These are phyloP conservation scores for Pseudovirgaria hyperparasitica DNA, from an alignment of 2,329 filamentous ascomycete species.

Conservation along the genomic window DNA sequence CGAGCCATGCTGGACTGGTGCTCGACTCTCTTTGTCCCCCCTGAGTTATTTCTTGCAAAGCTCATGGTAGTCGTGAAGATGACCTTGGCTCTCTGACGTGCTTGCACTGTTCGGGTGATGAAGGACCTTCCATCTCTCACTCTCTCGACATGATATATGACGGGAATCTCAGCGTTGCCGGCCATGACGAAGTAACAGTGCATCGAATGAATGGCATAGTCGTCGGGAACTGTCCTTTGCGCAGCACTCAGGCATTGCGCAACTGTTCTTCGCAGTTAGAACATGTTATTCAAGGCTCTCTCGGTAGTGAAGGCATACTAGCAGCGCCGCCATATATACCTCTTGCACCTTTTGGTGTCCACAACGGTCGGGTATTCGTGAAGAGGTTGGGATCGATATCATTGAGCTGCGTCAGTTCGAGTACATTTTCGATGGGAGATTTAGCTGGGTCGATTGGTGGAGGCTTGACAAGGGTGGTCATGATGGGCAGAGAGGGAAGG, in stretches of 20 bases:
- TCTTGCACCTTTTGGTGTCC: constrained; percentile 83
- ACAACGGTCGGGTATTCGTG: constrained; percentile 83
- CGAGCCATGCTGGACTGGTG: constrained; percentile 49
- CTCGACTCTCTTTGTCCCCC: constrained; percentile 43
- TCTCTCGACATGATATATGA: constrained; percentile 89
- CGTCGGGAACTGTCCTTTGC: constrained; percentile 67
- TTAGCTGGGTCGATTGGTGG: constrained; percentile 60
- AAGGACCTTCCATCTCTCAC: constrained; percentile 85
- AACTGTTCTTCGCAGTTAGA: no score
- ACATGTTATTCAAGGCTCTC: no score
- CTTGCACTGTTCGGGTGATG: constrained; percentile 90
- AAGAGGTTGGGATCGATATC: constrained; percentile 78
- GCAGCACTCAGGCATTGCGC: constrained; percentile 83
- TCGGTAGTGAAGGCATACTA: no score
- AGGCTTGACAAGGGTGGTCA: constrained; percentile 57
- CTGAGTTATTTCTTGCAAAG: constrained; percentile 58
- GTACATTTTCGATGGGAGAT: constrained; percentile 75
- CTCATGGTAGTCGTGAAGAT: constrained; percentile 96
- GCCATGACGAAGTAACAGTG: constrained; percentile 98
- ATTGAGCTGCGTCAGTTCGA: constrained; percentile 70
- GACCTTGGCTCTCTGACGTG: constrained; percentile 70
- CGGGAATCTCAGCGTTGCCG: constrained; percentile 70
- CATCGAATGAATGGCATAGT: constrained; percentile 87
- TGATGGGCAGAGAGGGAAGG: constrained; percentile 6
- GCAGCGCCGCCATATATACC: constrained; percentile 90